These are phyloP conservation scores for Helianthus tuberosus DNA, from an alignment of 129 eudicot species.

Conservation along the genomic window DNA sequence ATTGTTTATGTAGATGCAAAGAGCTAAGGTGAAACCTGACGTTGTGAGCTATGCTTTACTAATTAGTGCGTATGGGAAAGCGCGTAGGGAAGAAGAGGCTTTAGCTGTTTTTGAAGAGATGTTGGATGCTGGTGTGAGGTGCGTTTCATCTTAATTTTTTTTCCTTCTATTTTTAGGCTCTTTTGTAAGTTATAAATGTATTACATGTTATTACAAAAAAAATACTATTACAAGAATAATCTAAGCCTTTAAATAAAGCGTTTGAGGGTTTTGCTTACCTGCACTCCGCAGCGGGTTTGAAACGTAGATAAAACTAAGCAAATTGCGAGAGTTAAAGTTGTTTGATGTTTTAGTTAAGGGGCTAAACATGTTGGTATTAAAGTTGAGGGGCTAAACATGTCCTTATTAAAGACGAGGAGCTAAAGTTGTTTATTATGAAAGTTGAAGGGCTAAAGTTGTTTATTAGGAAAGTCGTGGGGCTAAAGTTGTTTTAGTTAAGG, in stretches of 20 bases:
- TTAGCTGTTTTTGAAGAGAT: slow-evolving; percentile 97
- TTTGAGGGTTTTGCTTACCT: neutral
- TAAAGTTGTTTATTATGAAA: no score
- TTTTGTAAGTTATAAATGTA: neutral
- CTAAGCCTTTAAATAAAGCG: neutral
- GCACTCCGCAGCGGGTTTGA: no score
- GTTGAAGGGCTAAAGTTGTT: no score
- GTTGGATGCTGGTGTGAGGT: slow-evolving; percentile 99
- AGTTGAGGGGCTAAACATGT: no score
- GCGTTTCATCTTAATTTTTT: slow-evolving; percentile 8
- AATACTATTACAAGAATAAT: neutral
- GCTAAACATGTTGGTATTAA: no score
- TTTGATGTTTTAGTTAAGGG: no score
- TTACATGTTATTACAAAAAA: neutral
- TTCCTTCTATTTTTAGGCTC: neutral
- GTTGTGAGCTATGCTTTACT: slow-evolving; percentile 95
- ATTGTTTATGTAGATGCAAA: slow-evolving; percentile 70
- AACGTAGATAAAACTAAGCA: no score
- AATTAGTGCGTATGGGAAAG: slow-evolving; percentile 91
- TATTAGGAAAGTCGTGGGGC: no score
- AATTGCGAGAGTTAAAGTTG: no score
- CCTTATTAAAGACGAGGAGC: no score
- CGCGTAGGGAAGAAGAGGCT: slow-evolving; percentile 97
- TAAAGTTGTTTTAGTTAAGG: no score
- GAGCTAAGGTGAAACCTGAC: slow-evolving; percentile 80